phyloP scores from a whole-genome alignment of 306 rosid species.

The Echinosophora koreensis region DNA sequence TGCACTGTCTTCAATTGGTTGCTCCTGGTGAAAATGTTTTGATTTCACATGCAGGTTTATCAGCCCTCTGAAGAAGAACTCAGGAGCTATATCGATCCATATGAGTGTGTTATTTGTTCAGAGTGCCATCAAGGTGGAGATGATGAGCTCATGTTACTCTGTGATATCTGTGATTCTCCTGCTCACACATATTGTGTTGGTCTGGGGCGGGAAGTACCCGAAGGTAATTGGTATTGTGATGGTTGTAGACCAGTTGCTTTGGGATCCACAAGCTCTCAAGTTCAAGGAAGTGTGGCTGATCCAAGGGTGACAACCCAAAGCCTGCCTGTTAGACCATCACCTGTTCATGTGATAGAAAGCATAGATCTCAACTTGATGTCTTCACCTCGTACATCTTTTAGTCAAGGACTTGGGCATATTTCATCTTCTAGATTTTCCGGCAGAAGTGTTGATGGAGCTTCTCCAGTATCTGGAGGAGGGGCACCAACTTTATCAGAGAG shows the following conservation, averaged over 20 bases:
- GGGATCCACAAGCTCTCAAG: conserved; percentile 82
- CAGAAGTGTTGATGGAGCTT: conserved; percentile 64
- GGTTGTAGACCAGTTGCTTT: conserved; percentile 81
- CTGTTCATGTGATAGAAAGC: conserved; percentile 59
- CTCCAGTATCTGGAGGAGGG: conserved; percentile 74
- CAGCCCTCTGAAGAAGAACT: conserved; percentile 99
- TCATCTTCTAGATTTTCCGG: conserved; percentile 70
- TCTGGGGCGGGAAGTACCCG: conserved; percentile 91
- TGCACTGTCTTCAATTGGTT: conserved; percentile 36
- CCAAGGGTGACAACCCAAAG: conserved; percentile 60
- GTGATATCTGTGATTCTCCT: conserved; percentile 96
- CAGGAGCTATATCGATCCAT: conserved; percentile 94
- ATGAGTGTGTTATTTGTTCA: conserved; percentile 84
- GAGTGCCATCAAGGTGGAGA: conserved; percentile 96
- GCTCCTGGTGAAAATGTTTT: conserved; percentile 33
- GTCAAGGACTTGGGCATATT: conserved; percentile 69
- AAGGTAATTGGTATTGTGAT: conserved; percentile 93
- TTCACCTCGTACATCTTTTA: conserved; percentile 60
- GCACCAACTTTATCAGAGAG: conserved; percentile 88
- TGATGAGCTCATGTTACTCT: conserved; percentile 88
- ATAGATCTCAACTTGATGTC: conserved; percentile 79
- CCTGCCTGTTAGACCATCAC: conserved; percentile 61
- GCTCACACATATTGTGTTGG: conserved; percentile 98
- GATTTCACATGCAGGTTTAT: conserved; percentile 74
- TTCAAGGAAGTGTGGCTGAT: conserved; percentile 62